Conservation (phyloP, 441 rosid species). For the Breynia disticha region DNA sequence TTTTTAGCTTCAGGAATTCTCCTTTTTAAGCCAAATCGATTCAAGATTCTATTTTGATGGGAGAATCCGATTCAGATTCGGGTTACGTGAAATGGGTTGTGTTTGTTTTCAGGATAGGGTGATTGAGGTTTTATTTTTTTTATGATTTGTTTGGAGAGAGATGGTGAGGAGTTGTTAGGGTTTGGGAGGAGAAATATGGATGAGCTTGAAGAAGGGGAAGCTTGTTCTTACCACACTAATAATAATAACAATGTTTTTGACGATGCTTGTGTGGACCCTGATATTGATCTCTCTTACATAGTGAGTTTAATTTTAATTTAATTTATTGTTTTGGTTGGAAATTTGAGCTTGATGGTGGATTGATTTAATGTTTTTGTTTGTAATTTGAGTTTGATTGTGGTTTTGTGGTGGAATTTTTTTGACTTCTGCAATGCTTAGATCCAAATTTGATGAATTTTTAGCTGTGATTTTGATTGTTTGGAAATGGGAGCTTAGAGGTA, state of each 20-base stretch:
- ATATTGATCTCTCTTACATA: conserved; percentile 68
- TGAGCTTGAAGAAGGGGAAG: conserved; percentile 97
- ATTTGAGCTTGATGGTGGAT: no score
- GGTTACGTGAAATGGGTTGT: no score
- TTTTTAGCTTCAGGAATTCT: no score
- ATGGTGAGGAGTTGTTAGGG: conserved; percentile 65
- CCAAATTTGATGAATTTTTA: conserved; percentile 14
- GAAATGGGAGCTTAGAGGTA: conserved; percentile 3
- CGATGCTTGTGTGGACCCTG: conserved; percentile 53
- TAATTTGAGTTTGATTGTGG: no score
- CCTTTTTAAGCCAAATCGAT: no score
- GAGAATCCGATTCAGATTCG: no score
- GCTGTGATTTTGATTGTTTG: conserved; percentile 13
- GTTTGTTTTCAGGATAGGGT: neutral
- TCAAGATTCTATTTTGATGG: no score
- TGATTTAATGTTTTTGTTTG: no score
- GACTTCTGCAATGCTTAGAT: conserved; percentile 16
- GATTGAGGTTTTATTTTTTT: neutral
- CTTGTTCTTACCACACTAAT: conserved; percentile 76
- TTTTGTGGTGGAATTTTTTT: neutral
- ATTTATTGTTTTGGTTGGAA: neutral
- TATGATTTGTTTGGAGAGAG: conserved; percentile 43
- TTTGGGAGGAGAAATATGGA: conserved; percentile 57
- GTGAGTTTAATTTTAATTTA: conserved; percentile 40
- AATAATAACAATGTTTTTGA: conserved; percentile 23